Percentiles rank a stretch among this genome's conserved stretches.
Conservation (phyloP, 2,329 filamentous ascomycete genomes). For the Pyricularia pennisetigena region DNA sequence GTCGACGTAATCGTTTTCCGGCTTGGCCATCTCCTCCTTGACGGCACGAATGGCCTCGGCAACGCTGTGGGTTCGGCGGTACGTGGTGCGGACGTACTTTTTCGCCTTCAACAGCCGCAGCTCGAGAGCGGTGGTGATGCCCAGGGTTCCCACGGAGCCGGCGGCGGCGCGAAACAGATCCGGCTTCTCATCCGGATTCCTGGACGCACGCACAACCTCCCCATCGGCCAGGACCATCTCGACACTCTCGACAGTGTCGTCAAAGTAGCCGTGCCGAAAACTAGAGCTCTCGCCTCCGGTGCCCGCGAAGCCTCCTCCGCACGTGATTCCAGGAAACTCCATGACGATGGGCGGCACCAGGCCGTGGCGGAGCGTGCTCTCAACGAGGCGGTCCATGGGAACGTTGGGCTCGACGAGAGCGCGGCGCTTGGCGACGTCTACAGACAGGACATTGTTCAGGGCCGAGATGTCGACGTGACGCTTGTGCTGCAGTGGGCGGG, state of each 20-base stretch:
- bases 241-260: constrained; percentile 50
- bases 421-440: constrained; percentile 44
- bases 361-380: constrained; percentile 52
- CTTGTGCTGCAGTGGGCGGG: constrained; percentile 39
- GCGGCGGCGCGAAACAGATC: constrained; percentile 59
- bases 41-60: constrained; percentile 38
- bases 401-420: constrained; percentile 69
- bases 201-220: constrained; percentile 45
- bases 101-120: constrained; percentile 51
- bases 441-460: constrained; percentile 52
- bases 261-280: constrained; percentile 64
- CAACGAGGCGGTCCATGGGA: constrained; percentile 62
- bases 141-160: constrained; percentile 58
- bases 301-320: constrained; percentile 61
- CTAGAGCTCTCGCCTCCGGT: constrained; percentile 62
- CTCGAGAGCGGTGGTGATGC: constrained; percentile 58
- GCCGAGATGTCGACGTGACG: constrained; percentile 54
- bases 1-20: constrained; percentile 59
- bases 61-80: constrained; percentile 41
- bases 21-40: constrained; percentile 30
- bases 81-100: constrained; percentile 52
- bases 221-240: constrained; percentile 64
- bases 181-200: constrained; percentile 20
- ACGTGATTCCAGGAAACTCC: constrained; percentile 70
- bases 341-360: constrained; percentile 64